phyloP scores from a whole-genome alignment of 192 early-diverging fungal species.

The Phycomyces blakesleeanus region DNA sequence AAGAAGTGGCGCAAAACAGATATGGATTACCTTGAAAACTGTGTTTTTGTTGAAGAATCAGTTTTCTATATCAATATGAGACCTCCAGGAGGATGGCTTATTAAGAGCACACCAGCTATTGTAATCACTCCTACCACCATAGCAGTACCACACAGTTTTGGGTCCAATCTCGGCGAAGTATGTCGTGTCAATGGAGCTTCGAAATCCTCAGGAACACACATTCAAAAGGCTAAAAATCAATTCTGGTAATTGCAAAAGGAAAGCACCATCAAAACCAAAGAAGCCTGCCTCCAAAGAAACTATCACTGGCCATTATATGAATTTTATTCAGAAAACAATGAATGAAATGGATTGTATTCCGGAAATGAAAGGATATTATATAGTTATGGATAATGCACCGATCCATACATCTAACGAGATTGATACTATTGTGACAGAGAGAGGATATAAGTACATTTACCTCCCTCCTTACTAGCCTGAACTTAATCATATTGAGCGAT shows the following conservation, averaged over 20 bases:
- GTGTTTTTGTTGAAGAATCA: constrained; percentile 18
- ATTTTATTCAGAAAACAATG: constrained; percentile 12
- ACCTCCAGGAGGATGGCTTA: constrained; percentile 2
- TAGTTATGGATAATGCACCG: constrained; percentile 28
- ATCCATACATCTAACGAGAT: constrained; percentile 12
- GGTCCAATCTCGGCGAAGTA: constrained; percentile 13
- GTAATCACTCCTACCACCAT: constrained; percentile 3
- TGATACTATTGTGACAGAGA: constrained; percentile 1
- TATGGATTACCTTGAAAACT: constrained; percentile 10
- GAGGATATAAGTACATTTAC: constrained; percentile 11
- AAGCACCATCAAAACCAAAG: constrained; percentile 10
- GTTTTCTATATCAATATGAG: constrained; percentile 17
- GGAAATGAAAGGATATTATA: constrained; percentile 25
- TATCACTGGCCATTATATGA: constrained; percentile 5
- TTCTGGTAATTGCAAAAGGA: constrained; percentile 4
- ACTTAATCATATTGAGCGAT: constrained; percentile 23
- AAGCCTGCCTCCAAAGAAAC: constrained; percentile 5
- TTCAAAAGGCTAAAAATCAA: constrained; percentile 7
- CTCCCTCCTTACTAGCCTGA: constrained; percentile 21
- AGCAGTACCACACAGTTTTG: constrained; percentile 7
- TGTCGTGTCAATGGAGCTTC: constrained; percentile 11
- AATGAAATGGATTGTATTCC: constrained; percentile 11
- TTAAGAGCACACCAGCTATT: constrained; percentile 4
- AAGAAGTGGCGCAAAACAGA: background rate
- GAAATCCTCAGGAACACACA: constrained; percentile 8